These are phyloP conservation scores for Saprolegnia diclina DNA, from an alignment of 352 stramenopile species.

Conservation along the genomic window DNA sequence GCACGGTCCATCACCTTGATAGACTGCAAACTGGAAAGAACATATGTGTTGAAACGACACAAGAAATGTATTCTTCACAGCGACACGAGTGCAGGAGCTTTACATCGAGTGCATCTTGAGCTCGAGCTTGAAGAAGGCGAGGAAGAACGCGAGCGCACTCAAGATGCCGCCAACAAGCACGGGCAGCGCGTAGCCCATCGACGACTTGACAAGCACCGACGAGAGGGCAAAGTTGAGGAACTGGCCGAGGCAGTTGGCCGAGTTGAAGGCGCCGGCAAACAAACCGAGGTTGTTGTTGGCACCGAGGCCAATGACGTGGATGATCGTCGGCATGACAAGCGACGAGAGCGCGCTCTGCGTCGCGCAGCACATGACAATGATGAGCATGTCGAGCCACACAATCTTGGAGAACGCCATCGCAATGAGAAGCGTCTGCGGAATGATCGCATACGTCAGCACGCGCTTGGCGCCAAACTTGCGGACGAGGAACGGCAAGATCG, in stretches of 20 bases:
- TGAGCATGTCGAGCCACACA: constrained; percentile 39
- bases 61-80: too few species aligned
- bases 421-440: constrained; percentile 50
- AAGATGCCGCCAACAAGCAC: constrained; percentile 62
- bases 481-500: constrained; percentile 47
- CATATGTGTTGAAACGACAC: constrained; percentile 9
- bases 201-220: constrained; percentile 51
- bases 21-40: too few species aligned
- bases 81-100: too few species aligned
- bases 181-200: constrained; percentile 55
- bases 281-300: constrained; percentile 49
- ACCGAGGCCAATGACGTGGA: constrained; percentile 10
- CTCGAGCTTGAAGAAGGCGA: constrained; percentile 50
- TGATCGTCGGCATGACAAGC: constrained; percentile 20
- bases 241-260: constrained; percentile 66
- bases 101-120: constrained; percentile 72
- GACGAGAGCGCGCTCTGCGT: constrained; percentile 31
- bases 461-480: constrained; percentile 42
- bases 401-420: constrained; percentile 50
- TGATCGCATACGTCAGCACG: constrained; percentile 40
- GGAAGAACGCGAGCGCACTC: constrained; percentile 53
- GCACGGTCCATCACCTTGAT: too few species aligned
- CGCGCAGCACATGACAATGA: constrained; percentile 44
- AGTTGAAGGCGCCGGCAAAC: constrained; percentile 71
- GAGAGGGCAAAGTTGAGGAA: constrained; percentile 67